A percentile compares a stretch with the other conserved stretches of the same genome.
Conservation (phyloP, 345 rosid genomes). For the Clarkia xantiana region DNA sequence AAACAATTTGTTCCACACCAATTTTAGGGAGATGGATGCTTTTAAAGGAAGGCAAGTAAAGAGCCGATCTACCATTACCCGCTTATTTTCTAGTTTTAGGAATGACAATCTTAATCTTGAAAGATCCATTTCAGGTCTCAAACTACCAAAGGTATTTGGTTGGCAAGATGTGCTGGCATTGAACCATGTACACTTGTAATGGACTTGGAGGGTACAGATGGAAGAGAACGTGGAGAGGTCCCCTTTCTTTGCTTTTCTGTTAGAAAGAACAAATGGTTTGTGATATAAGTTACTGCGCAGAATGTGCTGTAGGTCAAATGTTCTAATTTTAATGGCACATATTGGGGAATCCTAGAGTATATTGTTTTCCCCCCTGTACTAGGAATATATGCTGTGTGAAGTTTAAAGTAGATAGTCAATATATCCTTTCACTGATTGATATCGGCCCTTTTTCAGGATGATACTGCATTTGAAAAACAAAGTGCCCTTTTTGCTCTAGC, state of each 20-base stretch:
- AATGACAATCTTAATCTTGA: constrained; percentile 3
- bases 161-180: constrained; percentile 75
- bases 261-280: no score
- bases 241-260: constrained; percentile 2
- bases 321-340: no score
- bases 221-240: constrained; percentile 99
- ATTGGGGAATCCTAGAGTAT: no score
- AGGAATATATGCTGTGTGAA: no score
- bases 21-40: constrained; percentile 95
- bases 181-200: constrained; percentile 92
- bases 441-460: constrained; percentile 39
- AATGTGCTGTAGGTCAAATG: no score
- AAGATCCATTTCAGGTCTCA: constrained; percentile 43
- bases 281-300: no score
- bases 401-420: not conserved
- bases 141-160: constrained; percentile 98
- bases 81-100: constrained; percentile 3
- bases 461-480: constrained; percentile 93
- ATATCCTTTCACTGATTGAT: not conserved
- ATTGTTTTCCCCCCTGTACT: no score
- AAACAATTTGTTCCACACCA: constrained; percentile 72
- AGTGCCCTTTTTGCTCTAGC: constrained; percentile 97
- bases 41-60: constrained; percentile 72
- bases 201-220: constrained; percentile 99
- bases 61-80: constrained; percentile 2